Evolutionary conservation across 2,329 filamentous ascomycete species (phyloP).

Genomic region (Cyclaneusma minus): DNA sequence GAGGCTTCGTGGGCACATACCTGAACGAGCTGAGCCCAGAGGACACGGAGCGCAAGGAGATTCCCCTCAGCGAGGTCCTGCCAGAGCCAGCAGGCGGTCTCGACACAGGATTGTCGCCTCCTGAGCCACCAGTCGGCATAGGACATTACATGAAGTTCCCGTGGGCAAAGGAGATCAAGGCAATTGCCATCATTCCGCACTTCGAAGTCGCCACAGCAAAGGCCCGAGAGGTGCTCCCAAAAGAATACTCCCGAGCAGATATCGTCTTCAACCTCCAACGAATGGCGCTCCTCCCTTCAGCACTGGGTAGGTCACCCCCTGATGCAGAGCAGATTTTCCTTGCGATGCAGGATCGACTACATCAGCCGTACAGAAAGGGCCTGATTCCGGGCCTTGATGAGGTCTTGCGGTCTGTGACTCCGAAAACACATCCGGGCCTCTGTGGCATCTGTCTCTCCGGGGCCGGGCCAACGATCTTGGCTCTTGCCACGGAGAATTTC

Average conservation of each 20-base stretch:
- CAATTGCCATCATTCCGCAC: slow-evolving; percentile 86
- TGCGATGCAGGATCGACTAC: slow-evolving; percentile 96
- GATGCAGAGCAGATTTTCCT: slow-evolving; percentile 90
- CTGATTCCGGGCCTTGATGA: slow-evolving; percentile 85
- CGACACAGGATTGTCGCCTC: slow-evolving; percentile 76
- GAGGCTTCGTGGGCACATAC: slow-evolving; percentile 93
- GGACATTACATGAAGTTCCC: slow-evolving; percentile 93
- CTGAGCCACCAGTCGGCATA: slow-evolving; percentile 79
- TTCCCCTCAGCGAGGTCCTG: slow-evolving; percentile 85
- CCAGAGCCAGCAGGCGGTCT: slow-evolving; percentile 80
- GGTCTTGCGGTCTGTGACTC: slow-evolving; percentile 83
- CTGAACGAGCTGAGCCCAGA: slow-evolving; percentile 81
- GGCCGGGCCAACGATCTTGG: slow-evolving; percentile 87
- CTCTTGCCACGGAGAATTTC: slow-evolving; percentile 81
- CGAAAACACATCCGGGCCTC: slow-evolving; percentile 70
- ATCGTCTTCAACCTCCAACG: slow-evolving; percentile 90
- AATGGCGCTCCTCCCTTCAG: slow-evolving; percentile 78
- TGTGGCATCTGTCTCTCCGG: slow-evolving; percentile 91
- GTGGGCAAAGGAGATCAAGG: slow-evolving; percentile 92
- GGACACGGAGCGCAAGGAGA: slow-evolving; percentile 81
- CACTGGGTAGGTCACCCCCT: slow-evolving; percentile 76
- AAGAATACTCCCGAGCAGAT: slow-evolving; percentile 63
- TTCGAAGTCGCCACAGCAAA: slow-evolving; percentile 93
- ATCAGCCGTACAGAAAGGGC: slow-evolving; percentile 86
- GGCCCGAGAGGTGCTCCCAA: slow-evolving; percentile 72